phyloP scores from a whole-genome alignment of 1,284 basidiomycete species.

The Tilletia walkeri region DNA sequence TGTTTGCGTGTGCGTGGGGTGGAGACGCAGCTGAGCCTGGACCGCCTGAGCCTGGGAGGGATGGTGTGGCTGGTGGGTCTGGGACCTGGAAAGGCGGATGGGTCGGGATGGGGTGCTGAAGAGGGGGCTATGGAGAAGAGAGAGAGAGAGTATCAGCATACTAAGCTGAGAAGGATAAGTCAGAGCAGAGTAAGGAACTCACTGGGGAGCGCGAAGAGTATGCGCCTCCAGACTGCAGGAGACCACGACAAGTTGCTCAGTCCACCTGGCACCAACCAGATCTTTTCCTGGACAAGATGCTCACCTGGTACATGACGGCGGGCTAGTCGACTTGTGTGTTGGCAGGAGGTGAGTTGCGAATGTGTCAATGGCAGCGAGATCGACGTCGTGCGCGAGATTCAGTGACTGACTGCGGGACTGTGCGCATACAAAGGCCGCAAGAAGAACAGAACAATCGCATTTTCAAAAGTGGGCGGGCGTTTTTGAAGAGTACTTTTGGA shows the following conservation, averaged over 20 bases:
- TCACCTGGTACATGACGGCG: conserved; percentile 14
- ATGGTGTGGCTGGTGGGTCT: conserved; percentile 16
- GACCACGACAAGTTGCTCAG: too few species aligned
- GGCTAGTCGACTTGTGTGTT: background rate
- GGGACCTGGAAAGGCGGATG: conserved; percentile 41
- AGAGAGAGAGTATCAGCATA: background rate
- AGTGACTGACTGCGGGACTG: too few species aligned
- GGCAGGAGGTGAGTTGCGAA: too few species aligned
- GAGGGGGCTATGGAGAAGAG: conserved; percentile 33
- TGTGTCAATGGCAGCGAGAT: too few species aligned
- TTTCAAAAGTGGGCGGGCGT: background rate
- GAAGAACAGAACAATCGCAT: background rate
- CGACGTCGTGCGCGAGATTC: too few species aligned
- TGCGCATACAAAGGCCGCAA: background rate
- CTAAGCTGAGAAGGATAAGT: too few species aligned
- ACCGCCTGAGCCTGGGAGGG: conserved; percentile 10
- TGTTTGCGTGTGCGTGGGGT: conserved; percentile 2
- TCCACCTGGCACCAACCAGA: too few species aligned
- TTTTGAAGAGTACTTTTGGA: background rate
- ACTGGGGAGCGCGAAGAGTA: conserved; percentile 24
- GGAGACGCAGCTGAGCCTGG: conserved; percentile 9
- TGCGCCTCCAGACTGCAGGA: conserved; percentile 5
- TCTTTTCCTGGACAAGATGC: background rate
- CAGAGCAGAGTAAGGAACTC: conserved; percentile 22
- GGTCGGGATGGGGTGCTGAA: conserved; percentile 54